Percentiles rank a stretch among this genome's conserved stretches.
phyloP scores from a whole-genome alignment of 768 basidiomycete genomes.

The Suillus americanus region DNA sequence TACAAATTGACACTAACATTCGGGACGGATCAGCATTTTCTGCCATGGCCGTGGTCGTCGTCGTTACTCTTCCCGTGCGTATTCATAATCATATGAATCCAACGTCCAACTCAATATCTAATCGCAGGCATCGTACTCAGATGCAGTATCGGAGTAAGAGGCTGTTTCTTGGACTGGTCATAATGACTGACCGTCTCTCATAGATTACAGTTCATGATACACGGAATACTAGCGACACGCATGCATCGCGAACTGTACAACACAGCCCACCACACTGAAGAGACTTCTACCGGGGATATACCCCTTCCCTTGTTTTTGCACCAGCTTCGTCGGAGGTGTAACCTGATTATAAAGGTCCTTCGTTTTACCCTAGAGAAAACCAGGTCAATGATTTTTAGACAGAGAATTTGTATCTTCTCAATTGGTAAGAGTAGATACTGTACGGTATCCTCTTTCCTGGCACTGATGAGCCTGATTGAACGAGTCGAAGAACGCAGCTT shows the following conservation, averaged over 20 bases:
- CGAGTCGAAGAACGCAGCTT: not conserved
- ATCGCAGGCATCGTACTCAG: not conserved
- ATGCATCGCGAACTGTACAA: not conserved
- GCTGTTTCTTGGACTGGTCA: not conserved
- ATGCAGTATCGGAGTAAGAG: not conserved
- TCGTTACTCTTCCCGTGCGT: not conserved
- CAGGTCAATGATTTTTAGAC: slow-evolving; percentile 9
- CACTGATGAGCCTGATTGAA: not conserved
- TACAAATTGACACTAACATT: not conserved
- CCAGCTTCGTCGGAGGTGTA: not conserved
- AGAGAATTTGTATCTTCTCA: slow-evolving; percentile 10
- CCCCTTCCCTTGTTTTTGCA: not conserved
- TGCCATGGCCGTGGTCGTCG: not conserved
- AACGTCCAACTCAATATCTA: not conserved
- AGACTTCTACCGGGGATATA: not conserved
- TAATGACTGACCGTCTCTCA: not conserved
- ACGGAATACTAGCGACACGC: not conserved
- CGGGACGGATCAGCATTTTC: not conserved
- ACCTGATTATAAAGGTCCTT: not conserved
- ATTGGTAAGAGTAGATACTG: not conserved
- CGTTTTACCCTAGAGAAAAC: not conserved
- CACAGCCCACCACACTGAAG: not conserved
- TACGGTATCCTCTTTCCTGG: not conserved
- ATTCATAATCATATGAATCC: not conserved
- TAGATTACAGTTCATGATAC: not conserved